Evolutionary conservation across 768 basidiomycete species (phyloP).

Genomic region (Mycena alexandri): DNA sequence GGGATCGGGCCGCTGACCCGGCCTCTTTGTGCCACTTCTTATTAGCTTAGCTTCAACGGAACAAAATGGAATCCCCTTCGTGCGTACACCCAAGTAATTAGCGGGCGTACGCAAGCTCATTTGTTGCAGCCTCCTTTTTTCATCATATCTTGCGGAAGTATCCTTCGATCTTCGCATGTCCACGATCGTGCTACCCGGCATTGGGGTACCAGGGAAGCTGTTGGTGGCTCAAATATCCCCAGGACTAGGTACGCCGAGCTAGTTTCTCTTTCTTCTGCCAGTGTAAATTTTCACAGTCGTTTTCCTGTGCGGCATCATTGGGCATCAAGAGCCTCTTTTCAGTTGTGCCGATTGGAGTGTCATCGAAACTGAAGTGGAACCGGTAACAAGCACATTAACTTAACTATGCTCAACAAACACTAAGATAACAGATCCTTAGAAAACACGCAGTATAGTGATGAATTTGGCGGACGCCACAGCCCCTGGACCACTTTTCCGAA

Average conservation of each 20-base stretch:
- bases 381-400: background rate
- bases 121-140: conserved; percentile 5
- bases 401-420: background rate
- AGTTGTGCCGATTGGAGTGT: background rate
- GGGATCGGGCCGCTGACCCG: too few relatives aligned
- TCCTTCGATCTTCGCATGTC: conserved; percentile 13
- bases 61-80: conserved; percentile 3
- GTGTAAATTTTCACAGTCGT: background rate
- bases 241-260: background rate
- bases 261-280: background rate
- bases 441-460: background rate
- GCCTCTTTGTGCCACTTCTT: too few relatives aligned
- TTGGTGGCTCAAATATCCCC: background rate
- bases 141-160: conserved; percentile 1
- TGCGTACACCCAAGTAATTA: background rate
- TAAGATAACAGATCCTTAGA: background rate
- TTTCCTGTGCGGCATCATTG: conserved; percentile 2
- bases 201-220: conserved; percentile 4
- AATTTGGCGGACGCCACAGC: background rate
- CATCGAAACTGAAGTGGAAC: background rate
- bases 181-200: background rate
- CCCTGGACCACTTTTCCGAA: background rate
- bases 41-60: too few relatives aligned
- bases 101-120: background rate
- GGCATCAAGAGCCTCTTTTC: conserved; percentile 2